A percentile compares a stretch with the other conserved stretches of the same genome.
These are phyloP conservation scores for Trametes villosa DNA, from an alignment of 768 basidiomycete genomes.

Conservation along the genomic window DNA sequence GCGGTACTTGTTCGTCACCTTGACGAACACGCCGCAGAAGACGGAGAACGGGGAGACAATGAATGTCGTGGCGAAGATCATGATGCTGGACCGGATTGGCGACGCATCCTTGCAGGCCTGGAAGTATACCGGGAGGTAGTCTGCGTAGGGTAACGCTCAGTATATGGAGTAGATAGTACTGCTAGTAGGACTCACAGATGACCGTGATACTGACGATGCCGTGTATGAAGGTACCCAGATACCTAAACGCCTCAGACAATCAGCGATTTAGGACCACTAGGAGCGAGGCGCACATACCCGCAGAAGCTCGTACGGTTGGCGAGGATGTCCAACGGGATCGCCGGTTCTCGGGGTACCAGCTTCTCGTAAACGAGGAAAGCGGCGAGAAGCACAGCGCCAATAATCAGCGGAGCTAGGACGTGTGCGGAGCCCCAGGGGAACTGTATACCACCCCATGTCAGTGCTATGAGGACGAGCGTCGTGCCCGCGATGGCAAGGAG, in stretches of 20 bases:
- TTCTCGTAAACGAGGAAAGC: conserved; percentile 9
- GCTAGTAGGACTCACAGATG: conserved; percentile 30
- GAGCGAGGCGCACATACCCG: conserved; percentile 3
- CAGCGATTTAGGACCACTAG: too few species aligned
- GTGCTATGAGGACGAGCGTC: conserved; percentile 38
- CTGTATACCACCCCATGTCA: conserved; percentile 47
- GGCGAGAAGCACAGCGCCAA: neutral
- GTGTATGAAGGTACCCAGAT: conserved; percentile 32
- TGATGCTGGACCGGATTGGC: conserved; percentile 42
- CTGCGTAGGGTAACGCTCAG: conserved; percentile 4
- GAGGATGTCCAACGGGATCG: conserved; percentile 8
- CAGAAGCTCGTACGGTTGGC: conserved; percentile 13
- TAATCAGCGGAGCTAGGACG: conserved; percentile 43
- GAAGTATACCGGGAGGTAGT: conserved; percentile 50
- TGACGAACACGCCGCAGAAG: conserved; percentile 38
- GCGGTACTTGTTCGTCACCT: conserved; percentile 38
- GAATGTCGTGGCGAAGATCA: conserved; percentile 39
- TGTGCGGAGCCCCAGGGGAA: conserved; percentile 43
- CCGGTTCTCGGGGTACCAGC: conserved; percentile 1
- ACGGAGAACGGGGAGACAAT: conserved; percentile 43
- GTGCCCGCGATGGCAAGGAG: conserved; percentile 36
- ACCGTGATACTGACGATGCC: conserved; percentile 19
- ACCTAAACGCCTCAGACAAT: conserved; percentile 21
- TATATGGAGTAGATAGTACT: neutral
- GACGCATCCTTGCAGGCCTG: conserved; percentile 46